These are phyloP conservation scores for barrel medic (Medicago truncatula) DNA, from an alignment of 306 rosid genomes.

Conservation along the genomic window DNA sequence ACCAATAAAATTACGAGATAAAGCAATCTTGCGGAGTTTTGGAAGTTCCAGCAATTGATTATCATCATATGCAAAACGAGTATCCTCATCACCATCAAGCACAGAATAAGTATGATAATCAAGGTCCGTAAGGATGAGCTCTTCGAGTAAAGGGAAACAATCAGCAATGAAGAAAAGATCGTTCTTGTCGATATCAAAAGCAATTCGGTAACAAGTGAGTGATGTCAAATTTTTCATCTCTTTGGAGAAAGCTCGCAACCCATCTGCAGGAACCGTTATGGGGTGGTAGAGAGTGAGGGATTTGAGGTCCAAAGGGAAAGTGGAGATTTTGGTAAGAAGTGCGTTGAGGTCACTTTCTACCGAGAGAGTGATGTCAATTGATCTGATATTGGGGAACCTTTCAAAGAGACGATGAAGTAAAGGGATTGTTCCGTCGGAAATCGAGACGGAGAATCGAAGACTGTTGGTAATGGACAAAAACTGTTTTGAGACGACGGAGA, in stretches of 20 bases:
- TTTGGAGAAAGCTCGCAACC: conserved; percentile 11
- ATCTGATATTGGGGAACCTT: conserved; percentile 43
- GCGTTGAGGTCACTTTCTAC: too few species aligned
- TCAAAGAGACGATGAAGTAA: conserved; percentile 31
- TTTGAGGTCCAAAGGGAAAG: too few species aligned
- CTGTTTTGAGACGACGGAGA: too few species aligned
- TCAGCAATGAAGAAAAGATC: not conserved
- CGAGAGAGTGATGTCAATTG: too few species aligned
- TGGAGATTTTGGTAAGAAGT: too few species aligned
- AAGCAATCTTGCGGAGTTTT: not conserved
- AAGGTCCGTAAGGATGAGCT: too few species aligned
- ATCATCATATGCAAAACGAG: not conserved
- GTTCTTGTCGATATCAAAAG: not conserved
- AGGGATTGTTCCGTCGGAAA: conserved; percentile 33
- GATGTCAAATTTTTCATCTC: conserved; percentile 40
- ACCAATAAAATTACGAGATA: too few species aligned
- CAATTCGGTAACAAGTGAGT: conserved; percentile 44
- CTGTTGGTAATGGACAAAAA: conserved; percentile 46
- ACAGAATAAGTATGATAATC: too few species aligned
- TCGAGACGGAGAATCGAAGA: conserved; percentile 44
- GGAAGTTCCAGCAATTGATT: not conserved
- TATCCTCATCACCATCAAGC: too few species aligned
- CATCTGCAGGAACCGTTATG: too few species aligned
- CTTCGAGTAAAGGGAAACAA: not conserved
- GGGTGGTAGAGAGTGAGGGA: too few species aligned